Evolutionary conservation across 2,329 filamentous ascomycete genomes (phyloP).

Genomic region (Colletotrichum kahawae): DNA sequence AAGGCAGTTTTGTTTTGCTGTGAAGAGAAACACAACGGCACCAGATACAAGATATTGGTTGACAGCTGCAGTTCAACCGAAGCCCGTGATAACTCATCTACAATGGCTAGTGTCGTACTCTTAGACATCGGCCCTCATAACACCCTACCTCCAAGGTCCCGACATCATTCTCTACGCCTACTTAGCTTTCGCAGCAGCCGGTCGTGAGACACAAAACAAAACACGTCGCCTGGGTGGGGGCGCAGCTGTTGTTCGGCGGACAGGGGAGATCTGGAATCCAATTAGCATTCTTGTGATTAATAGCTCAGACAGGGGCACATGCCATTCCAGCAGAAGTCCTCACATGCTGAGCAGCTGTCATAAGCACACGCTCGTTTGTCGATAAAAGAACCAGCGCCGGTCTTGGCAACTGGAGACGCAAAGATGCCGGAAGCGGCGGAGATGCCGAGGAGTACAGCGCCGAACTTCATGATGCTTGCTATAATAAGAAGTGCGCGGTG

Average conservation of each 20-base stretch:
- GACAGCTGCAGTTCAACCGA: too few species aligned
- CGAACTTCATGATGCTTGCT: background rate
- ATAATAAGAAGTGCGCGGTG: background rate
- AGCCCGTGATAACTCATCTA: too few species aligned
- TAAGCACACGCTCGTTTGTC: background rate
- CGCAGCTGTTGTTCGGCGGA: background rate
- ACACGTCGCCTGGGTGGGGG: background rate
- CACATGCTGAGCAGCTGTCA: background rate
- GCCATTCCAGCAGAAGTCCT: background rate
- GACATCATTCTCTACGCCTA: background rate
- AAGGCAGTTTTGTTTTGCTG: background rate
- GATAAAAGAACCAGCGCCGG: background rate
- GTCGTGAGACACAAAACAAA: background rate
- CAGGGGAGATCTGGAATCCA: background rate
- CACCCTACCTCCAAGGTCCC: background rate
- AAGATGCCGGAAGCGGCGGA: background rate
- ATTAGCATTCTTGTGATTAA: background rate
- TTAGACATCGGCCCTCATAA: too few species aligned
- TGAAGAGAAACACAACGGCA: background rate
- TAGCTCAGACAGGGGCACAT: background rate
- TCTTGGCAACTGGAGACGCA: background rate
- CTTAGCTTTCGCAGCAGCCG: background rate
- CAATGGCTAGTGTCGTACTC: too few species aligned
- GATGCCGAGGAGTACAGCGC: background rate
- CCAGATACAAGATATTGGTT: too few species aligned